A percentile compares a stretch with the other conserved stretches of the same genome.
Conservation (phyloP, 768 basidiomycete species). For the Botryobasidium botryosum region DNA sequence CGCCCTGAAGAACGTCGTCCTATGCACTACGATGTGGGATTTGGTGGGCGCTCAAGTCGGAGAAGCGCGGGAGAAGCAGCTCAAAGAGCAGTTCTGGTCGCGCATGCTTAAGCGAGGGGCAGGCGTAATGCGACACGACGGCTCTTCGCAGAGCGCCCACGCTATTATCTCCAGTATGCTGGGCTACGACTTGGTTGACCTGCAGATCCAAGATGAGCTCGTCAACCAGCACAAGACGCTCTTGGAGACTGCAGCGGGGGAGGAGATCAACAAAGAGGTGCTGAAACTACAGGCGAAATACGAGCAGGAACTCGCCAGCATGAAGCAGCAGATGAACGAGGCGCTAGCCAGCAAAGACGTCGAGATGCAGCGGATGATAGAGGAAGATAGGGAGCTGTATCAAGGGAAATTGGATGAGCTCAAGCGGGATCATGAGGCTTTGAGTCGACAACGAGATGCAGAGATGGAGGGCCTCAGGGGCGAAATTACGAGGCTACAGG, state of each 20-base stretch:
- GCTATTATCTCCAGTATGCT: slow-evolving; percentile 17
- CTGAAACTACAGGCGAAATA: not conserved
- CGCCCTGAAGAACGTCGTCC: slow-evolving; percentile 32
- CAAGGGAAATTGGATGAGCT: not conserved
- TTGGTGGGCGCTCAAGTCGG: slow-evolving; percentile 21
- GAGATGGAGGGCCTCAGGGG: too few species aligned
- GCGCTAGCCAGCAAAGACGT: not conserved
- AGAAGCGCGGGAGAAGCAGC: slow-evolving; percentile 28
- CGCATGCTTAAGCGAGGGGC: slow-evolving; percentile 34
- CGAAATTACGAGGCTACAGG: too few species aligned
- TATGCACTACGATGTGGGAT: slow-evolving; percentile 41
- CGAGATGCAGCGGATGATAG: not conserved
- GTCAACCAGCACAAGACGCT: too few species aligned
- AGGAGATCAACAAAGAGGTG: not conserved
- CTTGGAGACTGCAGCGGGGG: not conserved
- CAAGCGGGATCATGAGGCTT: not conserved
- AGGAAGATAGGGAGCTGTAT: not conserved
- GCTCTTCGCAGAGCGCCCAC: slow-evolving; percentile 15
- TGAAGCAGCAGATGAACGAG: not conserved
- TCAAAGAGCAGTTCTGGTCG: slow-evolving; percentile 33
- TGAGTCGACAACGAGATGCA: too few species aligned
- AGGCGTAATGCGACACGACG: slow-evolving; percentile 15
- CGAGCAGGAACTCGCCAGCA: not conserved
- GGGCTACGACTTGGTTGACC: not conserved
- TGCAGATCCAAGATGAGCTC: not conserved